Conservation (phyloP, 768 basidiomycete genomes). For the Amanita jacksonii region DNA sequence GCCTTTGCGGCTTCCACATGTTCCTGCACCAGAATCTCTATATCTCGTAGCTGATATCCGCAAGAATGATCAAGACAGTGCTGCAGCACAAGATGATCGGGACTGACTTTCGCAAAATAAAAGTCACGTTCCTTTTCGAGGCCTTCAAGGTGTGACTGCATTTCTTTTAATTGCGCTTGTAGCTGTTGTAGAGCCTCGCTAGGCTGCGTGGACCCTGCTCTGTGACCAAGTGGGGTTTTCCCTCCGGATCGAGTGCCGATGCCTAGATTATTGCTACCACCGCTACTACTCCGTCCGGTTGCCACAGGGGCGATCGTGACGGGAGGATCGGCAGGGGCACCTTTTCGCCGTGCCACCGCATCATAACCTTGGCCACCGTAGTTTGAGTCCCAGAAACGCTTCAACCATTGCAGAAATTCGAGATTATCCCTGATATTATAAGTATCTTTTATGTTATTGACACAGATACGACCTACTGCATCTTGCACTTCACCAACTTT, state of each 20-base stretch:
- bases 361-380: slow-evolving; percentile 86
- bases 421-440: slow-evolving; percentile 71
- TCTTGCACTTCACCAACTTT: slow-evolving; percentile 92
- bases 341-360: slow-evolving; percentile 70
- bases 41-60: slow-evolving; percentile 70
- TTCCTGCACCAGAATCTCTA: slow-evolving; percentile 88
- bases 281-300: slow-evolving; percentile 26
- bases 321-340: slow-evolving; percentile 65
- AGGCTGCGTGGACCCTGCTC: slow-evolving; percentile 56
- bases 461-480: slow-evolving; percentile 64
- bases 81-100: neutral
- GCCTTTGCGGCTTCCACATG: slow-evolving; percentile 56
- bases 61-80: neutral
- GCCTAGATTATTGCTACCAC: slow-evolving; percentile 16
- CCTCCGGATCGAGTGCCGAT: slow-evolving; percentile 45
- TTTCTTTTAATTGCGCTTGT: slow-evolving; percentile 72
- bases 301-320: slow-evolving; percentile 68
- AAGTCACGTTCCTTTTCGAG: slow-evolving; percentile 98
- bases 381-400: slow-evolving; percentile 92
- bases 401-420: slow-evolving; percentile 97
- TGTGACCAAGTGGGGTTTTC: slow-evolving; percentile 59
- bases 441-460: neutral
- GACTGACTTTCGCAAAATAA: slow-evolving; percentile 89
- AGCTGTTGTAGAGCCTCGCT: slow-evolving; percentile 60
- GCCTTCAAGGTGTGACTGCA: slow-evolving; percentile 75